Evolutionary conservation across 2,329 filamentous ascomycete genomes (phyloP).

Genomic region (Sphaerulina populicola): DNA sequence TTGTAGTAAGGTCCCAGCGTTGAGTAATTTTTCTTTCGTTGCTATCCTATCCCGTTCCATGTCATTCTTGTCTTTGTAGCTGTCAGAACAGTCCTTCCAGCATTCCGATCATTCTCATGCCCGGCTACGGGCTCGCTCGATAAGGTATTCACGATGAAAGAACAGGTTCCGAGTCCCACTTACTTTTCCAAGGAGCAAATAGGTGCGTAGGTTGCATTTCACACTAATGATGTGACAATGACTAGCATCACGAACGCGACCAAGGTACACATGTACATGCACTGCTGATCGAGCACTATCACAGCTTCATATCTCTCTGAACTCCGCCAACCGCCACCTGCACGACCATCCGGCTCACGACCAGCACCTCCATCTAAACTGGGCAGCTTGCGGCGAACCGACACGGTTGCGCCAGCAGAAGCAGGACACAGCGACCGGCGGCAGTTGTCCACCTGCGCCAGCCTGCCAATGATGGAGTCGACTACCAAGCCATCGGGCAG

Average conservation of each 20-base stretch:
- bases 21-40: no score
- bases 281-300: no score
- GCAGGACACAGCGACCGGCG: slow-evolving; percentile 19
- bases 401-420: slow-evolving; percentile 13
- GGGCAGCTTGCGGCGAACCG: slow-evolving; percentile 25
- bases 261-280: not conserved
- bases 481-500: slow-evolving; percentile 17
- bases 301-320: slow-evolving; percentile 62
- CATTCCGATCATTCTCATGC: not conserved
- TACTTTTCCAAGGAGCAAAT: slow-evolving; percentile 29
- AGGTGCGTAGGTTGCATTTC: slow-evolving; percentile 17
- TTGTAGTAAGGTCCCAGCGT: no score
- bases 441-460: slow-evolving; percentile 30
- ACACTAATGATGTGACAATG: not conserved
- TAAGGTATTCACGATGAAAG: slow-evolving; percentile 5
- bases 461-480: slow-evolving; percentile 24
- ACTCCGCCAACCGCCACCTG: slow-evolving; percentile 55
- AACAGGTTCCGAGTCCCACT: slow-evolving; percentile 19
- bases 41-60: no score
- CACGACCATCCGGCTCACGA: slow-evolving; percentile 62
- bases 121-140: not conserved
- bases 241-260: not conserved
- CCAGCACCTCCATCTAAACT: slow-evolving; percentile 50
- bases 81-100: no score
- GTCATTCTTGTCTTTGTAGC: no score